Conservation (phyloP, 805 yeast genomes). For the Candida fluviatilis region DNA sequence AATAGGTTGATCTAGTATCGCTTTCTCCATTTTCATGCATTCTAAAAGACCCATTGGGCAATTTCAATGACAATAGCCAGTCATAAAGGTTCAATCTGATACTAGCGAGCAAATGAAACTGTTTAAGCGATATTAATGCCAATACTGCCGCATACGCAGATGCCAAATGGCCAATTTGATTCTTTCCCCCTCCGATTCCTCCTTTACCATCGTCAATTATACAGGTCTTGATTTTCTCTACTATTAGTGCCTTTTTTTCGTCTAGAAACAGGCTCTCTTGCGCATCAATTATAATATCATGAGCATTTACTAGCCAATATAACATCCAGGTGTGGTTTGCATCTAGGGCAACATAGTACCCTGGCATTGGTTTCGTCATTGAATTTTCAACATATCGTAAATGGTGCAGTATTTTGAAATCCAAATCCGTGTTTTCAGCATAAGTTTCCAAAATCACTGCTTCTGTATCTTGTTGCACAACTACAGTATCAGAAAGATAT, state of each 20-base stretch:
- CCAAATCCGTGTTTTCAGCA: slow-evolving; percentile 4
- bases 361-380: slow-evolving; percentile 41
- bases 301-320: slow-evolving; percentile 72
- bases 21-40: slow-evolving; percentile 78
- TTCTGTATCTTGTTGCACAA: slow-evolving; percentile 32
- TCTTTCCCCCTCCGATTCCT: slow-evolving; percentile 83
- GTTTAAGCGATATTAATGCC: slow-evolving; percentile 52
- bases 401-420: slow-evolving; percentile 33
- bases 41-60: slow-evolving; percentile 67
- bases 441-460: slow-evolving; percentile 14
- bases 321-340: slow-evolving; percentile 92
- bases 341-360: slow-evolving; percentile 55
- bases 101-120: slow-evolving; percentile 24
- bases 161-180: slow-evolving; percentile 82
- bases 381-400: slow-evolving; percentile 37
- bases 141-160: slow-evolving; percentile 75
- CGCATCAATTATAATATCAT: slow-evolving; percentile 11
- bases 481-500: slow-evolving; percentile 32
- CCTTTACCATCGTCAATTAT: slow-evolving; percentile 29
- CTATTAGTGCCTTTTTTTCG: slow-evolving; percentile 23
- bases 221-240: slow-evolving; percentile 21
- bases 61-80: slow-evolving; percentile 68
- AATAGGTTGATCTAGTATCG: slow-evolving; percentile 83
- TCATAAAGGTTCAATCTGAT: slow-evolving; percentile 40
- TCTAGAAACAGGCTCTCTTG: slow-evolving; percentile 33